A percentile compares a stretch with the other conserved stretches of the same genome.
Conservation (phyloP, 225 moss, liverwort and hornwort genomes). For the Climacium dendroides region DNA sequence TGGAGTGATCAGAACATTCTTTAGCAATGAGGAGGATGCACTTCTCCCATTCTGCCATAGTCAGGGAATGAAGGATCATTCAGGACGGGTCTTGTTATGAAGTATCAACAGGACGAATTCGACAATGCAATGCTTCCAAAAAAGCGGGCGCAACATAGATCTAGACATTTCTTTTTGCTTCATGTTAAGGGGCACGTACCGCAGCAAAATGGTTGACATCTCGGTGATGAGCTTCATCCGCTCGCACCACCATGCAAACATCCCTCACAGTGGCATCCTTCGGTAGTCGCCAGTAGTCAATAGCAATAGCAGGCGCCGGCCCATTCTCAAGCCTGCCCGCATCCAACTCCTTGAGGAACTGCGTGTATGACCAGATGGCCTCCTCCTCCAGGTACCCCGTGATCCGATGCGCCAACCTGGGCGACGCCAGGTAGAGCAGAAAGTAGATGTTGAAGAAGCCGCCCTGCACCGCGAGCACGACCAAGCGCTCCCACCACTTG, state of each 20-base stretch:
- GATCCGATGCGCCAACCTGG: slow-evolving; percentile 61
- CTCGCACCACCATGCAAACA: slow-evolving; percentile 58
- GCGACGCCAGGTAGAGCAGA: slow-evolving; percentile 51
- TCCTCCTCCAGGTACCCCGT: slow-evolving; percentile 93
- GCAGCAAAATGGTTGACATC: slow-evolving; percentile 98
- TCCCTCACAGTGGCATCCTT: slow-evolving; percentile 61
- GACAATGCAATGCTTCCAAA: not conserved
- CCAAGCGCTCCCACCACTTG: slow-evolving; percentile 62
- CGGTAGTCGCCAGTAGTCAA: slow-evolving; percentile 90
- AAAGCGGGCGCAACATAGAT: not conserved
- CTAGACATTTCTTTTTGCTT: not conserved
- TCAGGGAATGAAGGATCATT: not conserved
- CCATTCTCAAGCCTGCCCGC: slow-evolving; percentile 42
- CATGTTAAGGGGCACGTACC: slow-evolving; percentile 13
- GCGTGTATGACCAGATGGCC: slow-evolving; percentile 69
- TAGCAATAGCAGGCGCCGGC: slow-evolving; percentile 74
- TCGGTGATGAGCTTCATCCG: slow-evolving; percentile 96
- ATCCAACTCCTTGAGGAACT: slow-evolving; percentile 51
- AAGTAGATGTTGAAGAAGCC: slow-evolving; percentile 79
- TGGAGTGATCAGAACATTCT: not conserved
- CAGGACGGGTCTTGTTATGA: not conserved
- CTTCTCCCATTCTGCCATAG: not conserved
- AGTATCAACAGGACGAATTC: not conserved
- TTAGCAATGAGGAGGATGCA: not conserved
- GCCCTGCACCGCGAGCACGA: slow-evolving; percentile 71